Base-by-base conservation (phyloP, 2,329 filamentous ascomycete genomes). In the Fusarium papillatum region DNA sequence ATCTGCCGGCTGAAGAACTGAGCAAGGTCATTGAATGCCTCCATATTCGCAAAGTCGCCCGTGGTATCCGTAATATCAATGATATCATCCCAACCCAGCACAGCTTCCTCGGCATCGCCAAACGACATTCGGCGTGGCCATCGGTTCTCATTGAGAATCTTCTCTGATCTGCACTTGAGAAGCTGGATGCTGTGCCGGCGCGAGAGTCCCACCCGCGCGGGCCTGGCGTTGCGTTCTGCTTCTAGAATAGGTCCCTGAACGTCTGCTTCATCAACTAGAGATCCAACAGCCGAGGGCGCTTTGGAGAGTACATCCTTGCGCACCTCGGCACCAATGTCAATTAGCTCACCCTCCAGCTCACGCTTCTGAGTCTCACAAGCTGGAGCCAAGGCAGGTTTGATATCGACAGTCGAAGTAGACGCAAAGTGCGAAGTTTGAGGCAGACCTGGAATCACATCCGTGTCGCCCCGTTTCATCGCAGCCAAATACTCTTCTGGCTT, bases 51-150 rank as follows among this genome's bases (percentile, higher is more conserved):
- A 16, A 79, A 50, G 46, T 82, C 80, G 41, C 79, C 76, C 4
- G 76, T 66, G 8, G 69, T 66, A 22, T 87, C 85, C 36, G 77
- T 74, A 3, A 88, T 72, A 66, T 86, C 84, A 6, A 86, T 82
- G 31, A 93, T 83, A 60, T 90, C 88, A 7, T 90, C 86, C 93
- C 94, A 95, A 19, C 85, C 87, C 2, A 95, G 84, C 10, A 96
- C 85, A n/a, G 92, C 93, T 71, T 95, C 93, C 83, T 95, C 93
- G 2, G 93, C 94, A 55, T 93, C 89, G 69, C 93, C 92, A 81
- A 96, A 96, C 6, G 94, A 95, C 74, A 96, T 87, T 53, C 93
- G 90, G 2, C 94, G 91, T 1, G 93, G 91, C 90, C 93, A 95
- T 69, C 90, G 90, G 34, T 88, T 87, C 72, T 94, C 92, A 71